These are phyloP conservation scores for Creolimax fragrantissima DNA, from an alignment of 78 protist genomes.

Conservation along the genomic window DNA sequence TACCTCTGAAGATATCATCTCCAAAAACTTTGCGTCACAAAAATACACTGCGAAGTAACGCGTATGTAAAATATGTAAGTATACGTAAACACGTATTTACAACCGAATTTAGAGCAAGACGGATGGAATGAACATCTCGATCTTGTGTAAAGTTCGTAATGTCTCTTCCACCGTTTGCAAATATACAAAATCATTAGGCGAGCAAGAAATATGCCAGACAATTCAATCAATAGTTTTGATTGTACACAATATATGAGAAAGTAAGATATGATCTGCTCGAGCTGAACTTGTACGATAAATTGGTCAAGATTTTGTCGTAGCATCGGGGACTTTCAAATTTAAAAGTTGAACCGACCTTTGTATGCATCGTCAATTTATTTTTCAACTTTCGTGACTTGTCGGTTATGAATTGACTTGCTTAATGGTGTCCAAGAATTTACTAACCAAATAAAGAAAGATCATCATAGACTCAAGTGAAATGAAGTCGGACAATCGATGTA, in stretches of 20 bases:
- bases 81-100: background rate
- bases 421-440: background rate
- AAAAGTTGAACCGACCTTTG: background rate
- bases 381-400: background rate
- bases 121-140: background rate
- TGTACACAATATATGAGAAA: background rate
- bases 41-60: background rate
- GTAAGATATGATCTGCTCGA: background rate
- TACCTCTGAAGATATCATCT: background rate
- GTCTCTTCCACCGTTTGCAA: too few relatives aligned
- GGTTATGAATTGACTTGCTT: background rate
- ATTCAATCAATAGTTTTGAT: background rate
- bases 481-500: too few relatives aligned
- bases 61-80: too few relatives aligned
- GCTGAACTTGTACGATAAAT: background rate
- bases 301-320: background rate
- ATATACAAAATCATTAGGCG: background rate
- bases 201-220: background rate
- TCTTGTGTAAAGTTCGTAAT: background rate
- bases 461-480: too few relatives aligned
- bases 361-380: too few relatives aligned
- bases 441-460: background rate
- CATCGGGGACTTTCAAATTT: background rate
- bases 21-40: background rate
- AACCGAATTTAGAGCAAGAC: background rate